Conservation (phyloP, 495 filamentous ascomycete genomes). For the Aspergillus homomorphus region DNA sequence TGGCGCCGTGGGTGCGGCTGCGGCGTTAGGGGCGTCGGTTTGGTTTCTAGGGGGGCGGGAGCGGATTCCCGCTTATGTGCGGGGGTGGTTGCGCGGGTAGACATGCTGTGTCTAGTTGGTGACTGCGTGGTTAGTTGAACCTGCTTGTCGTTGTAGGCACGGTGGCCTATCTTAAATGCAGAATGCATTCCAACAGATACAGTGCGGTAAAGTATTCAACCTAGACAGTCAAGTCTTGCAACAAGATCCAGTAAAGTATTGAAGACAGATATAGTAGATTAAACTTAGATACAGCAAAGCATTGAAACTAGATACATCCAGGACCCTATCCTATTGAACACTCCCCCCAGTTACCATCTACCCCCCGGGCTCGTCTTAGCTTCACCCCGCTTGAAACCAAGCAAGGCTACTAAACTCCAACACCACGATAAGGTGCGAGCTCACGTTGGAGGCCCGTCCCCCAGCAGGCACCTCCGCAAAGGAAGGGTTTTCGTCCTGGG, state of each 20-base stretch:
- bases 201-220: too few species aligned
- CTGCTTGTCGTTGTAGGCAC: too few species aligned
- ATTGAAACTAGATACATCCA: not conserved
- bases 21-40: not conserved
- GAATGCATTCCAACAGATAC: too few species aligned
- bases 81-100: not conserved
- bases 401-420: constrained; percentile 3
- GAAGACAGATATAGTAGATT: too few species aligned
- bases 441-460: not conserved
- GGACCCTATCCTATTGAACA: not conserved
- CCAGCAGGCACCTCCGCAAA: too few species aligned
- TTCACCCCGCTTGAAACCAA: not conserved
- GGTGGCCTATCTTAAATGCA: too few species aligned
- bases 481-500: too few species aligned
- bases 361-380: constrained; percentile 4
- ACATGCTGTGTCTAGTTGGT: not conserved
- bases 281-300: too few species aligned
- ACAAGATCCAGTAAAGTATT: too few species aligned
- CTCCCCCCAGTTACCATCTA: too few species aligned
- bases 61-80: not conserved
- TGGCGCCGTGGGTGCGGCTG: not conserved
- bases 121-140: not conserved
- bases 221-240: too few species aligned
- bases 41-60: not conserved
- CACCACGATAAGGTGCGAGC: constrained; percentile 7